These are phyloP conservation scores for Silene conica DNA, from an alignment of 148 eudicot genomes.

Conservation along the genomic window DNA sequence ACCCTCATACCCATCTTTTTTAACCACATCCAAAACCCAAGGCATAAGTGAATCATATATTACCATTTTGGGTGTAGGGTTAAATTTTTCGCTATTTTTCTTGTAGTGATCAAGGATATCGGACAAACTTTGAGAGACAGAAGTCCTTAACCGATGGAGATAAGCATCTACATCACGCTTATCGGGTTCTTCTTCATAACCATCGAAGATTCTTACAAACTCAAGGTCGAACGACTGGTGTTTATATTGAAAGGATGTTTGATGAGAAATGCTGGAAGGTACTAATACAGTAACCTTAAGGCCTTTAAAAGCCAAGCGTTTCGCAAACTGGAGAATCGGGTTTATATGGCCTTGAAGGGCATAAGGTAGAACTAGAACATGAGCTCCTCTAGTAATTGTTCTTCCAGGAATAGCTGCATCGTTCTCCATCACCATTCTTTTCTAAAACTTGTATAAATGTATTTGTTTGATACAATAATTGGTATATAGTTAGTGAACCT, in stretches of 20 bases:
- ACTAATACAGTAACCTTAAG: conserved; percentile 39
- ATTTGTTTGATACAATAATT: not conserved
- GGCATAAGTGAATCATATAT: conserved; percentile 50
- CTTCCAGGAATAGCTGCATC: not conserved
- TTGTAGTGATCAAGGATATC: conserved; percentile 8
- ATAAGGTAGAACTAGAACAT: conserved; percentile 41
- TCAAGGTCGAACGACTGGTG: conserved; percentile 10
- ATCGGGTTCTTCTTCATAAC: not conserved
- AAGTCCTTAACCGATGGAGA: not conserved
- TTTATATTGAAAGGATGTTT: not conserved
- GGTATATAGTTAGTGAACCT: not conserved
- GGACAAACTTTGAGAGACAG: not conserved
- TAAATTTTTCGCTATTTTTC: not conserved
- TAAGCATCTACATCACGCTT: not conserved
- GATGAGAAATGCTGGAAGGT: conserved; percentile 4
- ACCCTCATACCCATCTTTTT: conserved; percentile 22
- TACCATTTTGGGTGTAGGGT: conserved; percentile 27
- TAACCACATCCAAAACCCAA: conserved; percentile 46
- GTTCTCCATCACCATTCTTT: not conserved
- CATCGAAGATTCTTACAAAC: conserved; percentile 15
- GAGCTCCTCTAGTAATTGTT: conserved; percentile 20
- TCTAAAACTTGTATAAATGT: too few species aligned
- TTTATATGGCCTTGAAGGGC: conserved; percentile 69
- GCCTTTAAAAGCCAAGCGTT: conserved; percentile 44
- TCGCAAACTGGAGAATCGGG: conserved; percentile 55